Base-by-base conservation (phyloP, 192 early-diverging fungal species). In the Globomyces pollinis-pini region DNA sequence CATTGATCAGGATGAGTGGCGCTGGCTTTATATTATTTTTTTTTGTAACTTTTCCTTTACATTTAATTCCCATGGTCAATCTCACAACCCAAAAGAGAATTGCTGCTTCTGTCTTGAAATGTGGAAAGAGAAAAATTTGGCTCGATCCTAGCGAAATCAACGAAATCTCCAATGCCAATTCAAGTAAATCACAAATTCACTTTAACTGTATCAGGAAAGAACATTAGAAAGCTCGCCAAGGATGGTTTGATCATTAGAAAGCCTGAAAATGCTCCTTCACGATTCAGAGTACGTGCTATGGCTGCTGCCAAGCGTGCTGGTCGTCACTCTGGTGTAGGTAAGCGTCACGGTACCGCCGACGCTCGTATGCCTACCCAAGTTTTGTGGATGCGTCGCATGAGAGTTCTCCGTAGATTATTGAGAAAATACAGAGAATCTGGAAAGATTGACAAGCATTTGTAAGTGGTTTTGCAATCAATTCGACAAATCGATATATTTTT, bases 111-210 rank as follows among this genome's bases (percentile, higher is more conserved):
- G 91, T 98, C 73, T 86, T 98, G 70, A 90, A 91, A 77, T 96
- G 93, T 78, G 94, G 94, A 70, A 54, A 98, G 86, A 83, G 94
- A 71, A 98, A 98, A 86, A 82, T 98, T 71, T 98, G 94, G 94
- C 79, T 98, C 51, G 94, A 98, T 83, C 94, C 94, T 59, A 91
- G 91, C 75, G 93, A 98, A 83, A 81, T 84, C 64, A 87, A 75
- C 63, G 93, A 93, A 76, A 93, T 98, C 69, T 76, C 89, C 64
- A 91, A 88, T 68, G 94, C 93, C 77, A 96, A 98, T 88, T 97
- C 94, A 71, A 91, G 94, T 88, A 77, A n/a, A n/a, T n/a, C n/a
- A n/a, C n/a, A n/a, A n/a, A n/a, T 86, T 59, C 24, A 35, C 62
- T 18, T 1, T n/a, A 68, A 34, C 16, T 18, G 54, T 13, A 18